A percentile compares a stretch with the other conserved stretches of the same genome.
phyloP scores from a whole-genome alignment of 306 rosid species.

The Trifolium subterraneum region DNA sequence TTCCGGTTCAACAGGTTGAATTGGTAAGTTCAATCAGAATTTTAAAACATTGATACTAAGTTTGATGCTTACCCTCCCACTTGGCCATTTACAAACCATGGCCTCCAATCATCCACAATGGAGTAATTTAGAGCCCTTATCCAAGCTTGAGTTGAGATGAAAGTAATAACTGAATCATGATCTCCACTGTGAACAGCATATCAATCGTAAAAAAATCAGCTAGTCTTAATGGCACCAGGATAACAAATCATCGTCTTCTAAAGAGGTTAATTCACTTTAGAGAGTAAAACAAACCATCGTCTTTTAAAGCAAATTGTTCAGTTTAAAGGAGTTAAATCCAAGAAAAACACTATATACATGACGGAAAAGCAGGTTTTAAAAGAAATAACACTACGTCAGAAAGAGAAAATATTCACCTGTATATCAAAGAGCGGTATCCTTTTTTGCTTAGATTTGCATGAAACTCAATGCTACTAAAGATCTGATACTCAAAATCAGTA shows the following conservation, averaged over 20 bases:
- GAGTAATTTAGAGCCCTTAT: constrained; percentile 56
- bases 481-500: background rate
- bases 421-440: constrained; percentile 57
- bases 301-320: too few species aligned
- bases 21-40: too few species aligned
- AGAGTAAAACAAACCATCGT: too few species aligned
- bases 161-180: too few species aligned
- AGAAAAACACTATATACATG: too few species aligned
- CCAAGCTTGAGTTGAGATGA: constrained; percentile 48
- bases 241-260: too few species aligned
- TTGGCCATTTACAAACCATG: constrained; percentile 51
- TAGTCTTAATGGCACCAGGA: too few species aligned
- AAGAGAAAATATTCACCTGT: constrained; percentile 46
- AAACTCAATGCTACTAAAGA: constrained; percentile 38
- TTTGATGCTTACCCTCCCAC: constrained; percentile 52
- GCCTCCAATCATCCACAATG: constrained; percentile 51
- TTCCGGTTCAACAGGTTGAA: background rate
- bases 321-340: too few species aligned
- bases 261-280: too few species aligned
- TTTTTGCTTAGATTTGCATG: constrained; percentile 48
- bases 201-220: too few species aligned
- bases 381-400: background rate
- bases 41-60: background rate
- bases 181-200: too few species aligned
- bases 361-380: too few species aligned